Evolutionary conservation across 192 early-diverging fungal genomes (phyloP).

Genomic region (Lobosporangium transversale): DNA sequence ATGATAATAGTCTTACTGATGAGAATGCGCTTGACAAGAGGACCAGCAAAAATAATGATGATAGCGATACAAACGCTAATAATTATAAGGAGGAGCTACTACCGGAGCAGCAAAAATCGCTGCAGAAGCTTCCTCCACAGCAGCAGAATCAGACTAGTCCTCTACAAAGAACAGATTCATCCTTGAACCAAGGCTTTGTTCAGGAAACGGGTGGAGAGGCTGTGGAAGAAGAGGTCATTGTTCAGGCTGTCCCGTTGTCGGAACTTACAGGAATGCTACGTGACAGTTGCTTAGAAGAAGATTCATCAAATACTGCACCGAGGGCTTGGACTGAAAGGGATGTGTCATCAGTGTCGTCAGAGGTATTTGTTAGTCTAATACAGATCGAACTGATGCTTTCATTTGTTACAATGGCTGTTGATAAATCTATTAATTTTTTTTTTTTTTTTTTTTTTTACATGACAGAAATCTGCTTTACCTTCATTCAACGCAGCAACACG

Average conservation of each 20-base stretch:
- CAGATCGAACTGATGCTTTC: not conserved
- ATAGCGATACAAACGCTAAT: not conserved
- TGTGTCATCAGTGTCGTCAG: conserved; percentile 7
- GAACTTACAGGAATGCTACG: conserved; percentile 40
- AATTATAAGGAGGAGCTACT: not conserved
- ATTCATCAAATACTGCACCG: conserved; percentile 19
- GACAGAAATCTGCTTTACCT: conserved; percentile 34
- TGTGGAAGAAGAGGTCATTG: conserved; percentile 34
- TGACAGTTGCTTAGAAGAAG: conserved; percentile 42
- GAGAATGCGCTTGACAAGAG: no score
- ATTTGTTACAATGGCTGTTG: not conserved
- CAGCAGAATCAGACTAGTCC: not conserved
- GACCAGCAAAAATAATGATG: not conserved
- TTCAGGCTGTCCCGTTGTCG: conserved; percentile 46
- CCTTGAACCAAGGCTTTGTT: not conserved
- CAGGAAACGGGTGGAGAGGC: not conserved
- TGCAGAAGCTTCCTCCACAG: not conserved
- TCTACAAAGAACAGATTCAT: not conserved
- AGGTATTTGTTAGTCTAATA: conserved; percentile 17
- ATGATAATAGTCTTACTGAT: not conserved
- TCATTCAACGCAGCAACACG: conserved; percentile 30
- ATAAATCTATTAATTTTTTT: no score
- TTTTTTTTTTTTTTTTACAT: not conserved
- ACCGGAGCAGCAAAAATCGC: not conserved
- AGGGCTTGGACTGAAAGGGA: conserved; percentile 28